Percentiles rank a stretch among this genome's conserved stretches.
phyloP scores from a whole-genome alignment of 2,329 filamentous ascomycete genomes.

The Penicillium polonicum region DNA sequence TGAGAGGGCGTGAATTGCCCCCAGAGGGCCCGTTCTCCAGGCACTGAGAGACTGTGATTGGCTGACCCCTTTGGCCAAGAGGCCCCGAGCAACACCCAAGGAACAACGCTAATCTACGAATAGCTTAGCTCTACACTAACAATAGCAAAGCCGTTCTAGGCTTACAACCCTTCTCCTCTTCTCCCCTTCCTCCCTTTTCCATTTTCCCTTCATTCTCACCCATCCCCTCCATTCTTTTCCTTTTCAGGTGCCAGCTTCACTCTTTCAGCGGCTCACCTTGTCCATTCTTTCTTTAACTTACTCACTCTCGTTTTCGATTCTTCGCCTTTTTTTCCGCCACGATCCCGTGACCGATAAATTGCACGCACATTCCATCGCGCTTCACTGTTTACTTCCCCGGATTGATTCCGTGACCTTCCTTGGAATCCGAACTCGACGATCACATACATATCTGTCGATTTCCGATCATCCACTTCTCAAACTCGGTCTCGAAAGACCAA shows the following conservation, averaged over 20 bases:
- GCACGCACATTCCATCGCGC: not conserved
- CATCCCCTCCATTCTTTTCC: slow-evolving; percentile 26
- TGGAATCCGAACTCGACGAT: slow-evolving; percentile 22
- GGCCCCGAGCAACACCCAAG: slow-evolving; percentile 52
- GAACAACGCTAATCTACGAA: slow-evolving; percentile 42
- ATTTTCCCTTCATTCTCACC: slow-evolving; percentile 28
- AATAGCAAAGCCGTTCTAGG: slow-evolving; percentile 17
- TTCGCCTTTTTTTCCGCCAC: slow-evolving; percentile 10
- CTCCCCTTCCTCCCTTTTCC: slow-evolving; percentile 18
- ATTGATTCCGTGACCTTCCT: slow-evolving; percentile 21
- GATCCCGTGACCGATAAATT: slow-evolving; percentile 1
- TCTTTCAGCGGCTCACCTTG: slow-evolving; percentile 58
- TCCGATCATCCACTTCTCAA: not conserved
- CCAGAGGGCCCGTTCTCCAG: slow-evolving; percentile 8
- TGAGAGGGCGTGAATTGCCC: not conserved
- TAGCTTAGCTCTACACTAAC: slow-evolving; percentile 16
- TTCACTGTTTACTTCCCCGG: slow-evolving; percentile 11
- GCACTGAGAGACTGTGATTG: slow-evolving; percentile 12
- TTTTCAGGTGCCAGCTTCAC: slow-evolving; percentile 58
- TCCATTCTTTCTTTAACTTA: slow-evolving; percentile 46
- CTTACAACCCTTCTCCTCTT: slow-evolving; percentile 22
- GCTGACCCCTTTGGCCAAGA: slow-evolving; percentile 42
- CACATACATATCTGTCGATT: slow-evolving; percentile 10
- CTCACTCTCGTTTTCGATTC: slow-evolving; percentile 1
- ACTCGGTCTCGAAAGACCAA: not conserved